Evolutionary conservation across 1,284 basidiomycete genomes (phyloP), one percentile per base, ranked within the genome.

Genomic region (Meira nashicola): DNA sequence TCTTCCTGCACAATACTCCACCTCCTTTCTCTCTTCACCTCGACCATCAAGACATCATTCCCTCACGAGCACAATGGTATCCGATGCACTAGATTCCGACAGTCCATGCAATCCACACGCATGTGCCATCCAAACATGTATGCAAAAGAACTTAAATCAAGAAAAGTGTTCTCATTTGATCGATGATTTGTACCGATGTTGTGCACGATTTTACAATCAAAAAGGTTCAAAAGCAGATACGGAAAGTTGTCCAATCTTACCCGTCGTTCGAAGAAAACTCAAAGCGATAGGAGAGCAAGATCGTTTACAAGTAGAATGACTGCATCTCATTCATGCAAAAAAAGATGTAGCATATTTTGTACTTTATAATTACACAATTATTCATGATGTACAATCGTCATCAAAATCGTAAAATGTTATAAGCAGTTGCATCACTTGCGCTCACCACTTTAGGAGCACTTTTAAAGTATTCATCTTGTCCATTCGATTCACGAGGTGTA

Each of bases 121-220:
- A 70, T 77, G 75, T 60, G 66, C 62, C 7, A 72, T 77, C 41
- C 75, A 77, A 43, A 55, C 58, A 9, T 77, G 75, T 57, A 64
- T 77, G 25, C 69, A 74, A 50, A 67, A 64, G 38, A 63, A 66
- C 14, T 75, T 64, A 56, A 59, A 75, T 49, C 75, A 76, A 50
- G 64, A 71, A 3, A 64, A 63, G n/a, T 77, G 75, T 57, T 64
- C 73, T 40, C 52, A 64, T 40, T 58, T 73, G 37, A 64, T 77
- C 25, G 64, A 69, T 54, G 66, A 70, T 28, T 64, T 77, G 11
- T 74, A 76, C 44, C 60, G 67, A 7, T 77, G 75, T 64, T 77
- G 75, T 54, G 65, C 59, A 33, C 50, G 55, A n/a, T 72, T 70
- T 62, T 77, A 77, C 54, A 56, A 58, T 40, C 56, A 63, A 53